Evolutionary conservation across 805 yeast genomes (phyloP), one percentile per base, ranked within the genome.

Genomic region (Candida coleopterorum): DNA sequence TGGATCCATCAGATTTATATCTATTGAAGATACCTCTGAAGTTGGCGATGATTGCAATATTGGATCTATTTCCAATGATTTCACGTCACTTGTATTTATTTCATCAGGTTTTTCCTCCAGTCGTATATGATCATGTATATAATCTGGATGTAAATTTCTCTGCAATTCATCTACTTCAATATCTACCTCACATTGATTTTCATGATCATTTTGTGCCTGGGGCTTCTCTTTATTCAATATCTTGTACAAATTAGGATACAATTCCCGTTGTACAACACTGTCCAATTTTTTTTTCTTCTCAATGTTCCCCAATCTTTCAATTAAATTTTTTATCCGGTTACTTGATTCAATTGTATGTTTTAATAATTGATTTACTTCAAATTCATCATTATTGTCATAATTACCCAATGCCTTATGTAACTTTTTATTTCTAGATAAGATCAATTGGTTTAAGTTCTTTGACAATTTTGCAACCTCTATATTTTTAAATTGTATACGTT

Each of bases 401-500:
- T 23, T 31, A 3, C 12, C n/a, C 24, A 29, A n/a, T 7, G 28
- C 37, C 33, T 39, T 41, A 7, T 15, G 22, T 22, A 55, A 29
- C 23, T 38, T 42, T 24, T 47, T 43, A 3, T 35, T 37, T 15
- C 38, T 36, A n/a, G 28, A 32, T 5, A 27, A 9, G 4, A 55
- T 39, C n/a, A 25, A 41, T 33, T 45, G 48, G 25, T 47, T 51
- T 27, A 54, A 43, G 23, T 38, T 43, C 35, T 40, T 49, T 12
- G 58, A 50, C 28, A 51, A 42, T 41, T 63, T 63, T 14, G 62
- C 59, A 10, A 65, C 53, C 25, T 51, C 53, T 18, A 65, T 59
- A 44, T 67, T 67, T 38, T 62, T 62, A 40, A 53, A 55, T 46
- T 67, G 73, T 28, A 68, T 55, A 39, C 53, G 54, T 47, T 66